phyloP scores from a whole-genome alignment of 768 basidiomycete species.

The Podaxis sp. region DNA sequence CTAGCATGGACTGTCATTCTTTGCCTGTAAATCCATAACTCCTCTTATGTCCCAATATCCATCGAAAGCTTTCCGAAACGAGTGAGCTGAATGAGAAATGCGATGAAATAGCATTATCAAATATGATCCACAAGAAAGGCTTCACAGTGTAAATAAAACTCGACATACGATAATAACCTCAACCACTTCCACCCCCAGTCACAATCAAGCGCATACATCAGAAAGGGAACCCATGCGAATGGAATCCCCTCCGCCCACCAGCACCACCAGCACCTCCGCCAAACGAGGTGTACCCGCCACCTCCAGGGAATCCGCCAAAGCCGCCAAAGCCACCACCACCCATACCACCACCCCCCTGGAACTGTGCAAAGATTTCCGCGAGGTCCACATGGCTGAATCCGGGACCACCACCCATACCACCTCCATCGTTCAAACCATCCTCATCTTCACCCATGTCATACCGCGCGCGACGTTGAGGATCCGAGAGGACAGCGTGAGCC shows the following conservation, averaged over 20 bases:
- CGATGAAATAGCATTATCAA: neutral
- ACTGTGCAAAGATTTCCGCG: slow-evolving; percentile 64
- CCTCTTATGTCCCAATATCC: too few relatives aligned
- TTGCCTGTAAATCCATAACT: too few relatives aligned
- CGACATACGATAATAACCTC: neutral
- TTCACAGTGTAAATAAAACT: neutral
- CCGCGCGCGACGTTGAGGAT: slow-evolving; percentile 66
- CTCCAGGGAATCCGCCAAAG: slow-evolving; percentile 25
- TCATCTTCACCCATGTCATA: slow-evolving; percentile 86
- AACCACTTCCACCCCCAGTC: neutral
- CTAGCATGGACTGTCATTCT: too few relatives aligned
- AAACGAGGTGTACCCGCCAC: slow-evolving; percentile 19
- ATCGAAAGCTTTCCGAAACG: neutral
- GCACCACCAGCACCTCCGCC: slow-evolving; percentile 6
- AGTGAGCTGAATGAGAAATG: neutral
- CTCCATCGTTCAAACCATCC: slow-evolving; percentile 55
- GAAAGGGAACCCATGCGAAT: slow-evolving; percentile 35
- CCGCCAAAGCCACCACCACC: slow-evolving; percentile 31
- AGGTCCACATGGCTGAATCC: slow-evolving; percentile 51
- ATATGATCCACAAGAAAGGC: neutral
- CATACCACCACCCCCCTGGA: slow-evolving; percentile 46
- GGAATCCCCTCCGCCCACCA: slow-evolving; percentile 23
- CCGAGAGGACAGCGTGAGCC: slow-evolving; percentile 80
- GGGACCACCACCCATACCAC: slow-evolving; percentile 39
- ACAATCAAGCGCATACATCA: slow-evolving; percentile 15